Conservation (phyloP, 2,329 filamentous ascomycete genomes). For the Zasmidium angulare region DNA sequence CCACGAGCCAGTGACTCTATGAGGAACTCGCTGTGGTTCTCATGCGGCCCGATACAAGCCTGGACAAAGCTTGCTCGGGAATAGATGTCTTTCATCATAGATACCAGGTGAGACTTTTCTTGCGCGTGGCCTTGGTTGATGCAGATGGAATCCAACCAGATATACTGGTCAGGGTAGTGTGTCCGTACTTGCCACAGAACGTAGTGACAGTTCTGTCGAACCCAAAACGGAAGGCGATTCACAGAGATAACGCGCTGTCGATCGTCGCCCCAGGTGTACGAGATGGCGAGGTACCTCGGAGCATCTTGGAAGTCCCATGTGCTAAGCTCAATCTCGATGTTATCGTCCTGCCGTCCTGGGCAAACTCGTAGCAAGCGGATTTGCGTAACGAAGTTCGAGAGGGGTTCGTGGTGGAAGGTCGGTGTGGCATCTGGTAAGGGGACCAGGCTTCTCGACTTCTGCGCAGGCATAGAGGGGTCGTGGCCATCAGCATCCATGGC, state of each 20-base stretch:
- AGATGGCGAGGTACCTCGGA: constrained; percentile 1
- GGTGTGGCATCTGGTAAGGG: no score
- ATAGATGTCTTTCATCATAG: neutral
- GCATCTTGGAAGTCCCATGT: neutral
- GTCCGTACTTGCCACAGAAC: neutral
- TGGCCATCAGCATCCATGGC: no score
- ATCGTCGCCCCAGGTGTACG: constrained; percentile 1
- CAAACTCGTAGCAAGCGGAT: neutral
- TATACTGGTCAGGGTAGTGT: neutral
- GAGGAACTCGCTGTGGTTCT: neutral
- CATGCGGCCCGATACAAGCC: neutral
- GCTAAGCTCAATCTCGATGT: neutral
- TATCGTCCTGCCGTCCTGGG: neutral
- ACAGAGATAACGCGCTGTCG: neutral
- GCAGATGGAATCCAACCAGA: neutral
- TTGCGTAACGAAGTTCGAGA: no score
- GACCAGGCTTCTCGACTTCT: no score
- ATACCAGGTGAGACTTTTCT: neutral
- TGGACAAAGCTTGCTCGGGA: neutral
- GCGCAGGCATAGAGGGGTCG: no score
- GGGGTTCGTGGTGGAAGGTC: no score
- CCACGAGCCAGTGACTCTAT: neutral
- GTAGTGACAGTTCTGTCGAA: neutral
- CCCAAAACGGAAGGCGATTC: neutral
- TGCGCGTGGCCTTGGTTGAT: neutral